A percentile compares a stretch with the other conserved stretches of the same genome.
phyloP scores from a whole-genome alignment of 2,329 filamentous ascomycete genomes.

The Fusarium oligoseptatum region DNA sequence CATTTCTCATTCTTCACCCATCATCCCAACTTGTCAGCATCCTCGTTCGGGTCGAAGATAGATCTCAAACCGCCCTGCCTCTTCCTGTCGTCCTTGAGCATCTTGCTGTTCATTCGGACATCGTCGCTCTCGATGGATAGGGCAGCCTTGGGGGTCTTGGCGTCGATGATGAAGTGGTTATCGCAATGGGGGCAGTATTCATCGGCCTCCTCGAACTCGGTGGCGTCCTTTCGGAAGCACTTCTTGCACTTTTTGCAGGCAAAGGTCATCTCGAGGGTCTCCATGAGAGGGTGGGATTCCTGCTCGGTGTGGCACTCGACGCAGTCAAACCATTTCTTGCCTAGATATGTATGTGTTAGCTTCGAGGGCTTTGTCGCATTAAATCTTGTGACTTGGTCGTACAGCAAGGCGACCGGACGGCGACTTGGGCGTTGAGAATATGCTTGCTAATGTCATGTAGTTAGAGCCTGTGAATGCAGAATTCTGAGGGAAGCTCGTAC shows the following conservation, averaged over 20 bases:
- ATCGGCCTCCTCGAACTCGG: slow-evolving; percentile 95
- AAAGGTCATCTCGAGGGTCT: slow-evolving; percentile 90
- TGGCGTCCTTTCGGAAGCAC: slow-evolving; percentile 93
- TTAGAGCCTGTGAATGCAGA: neutral
- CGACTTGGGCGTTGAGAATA: slow-evolving; percentile 96
- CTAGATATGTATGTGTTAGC: slow-evolving; percentile 57
- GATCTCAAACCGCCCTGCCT: slow-evolving; percentile 67
- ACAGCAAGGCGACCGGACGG: slow-evolving; percentile 97
- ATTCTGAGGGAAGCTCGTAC: slow-evolving; percentile 43
- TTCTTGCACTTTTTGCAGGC: slow-evolving; percentile 99
- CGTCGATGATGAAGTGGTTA: slow-evolving; percentile 97
- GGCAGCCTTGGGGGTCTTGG: slow-evolving; percentile 83
- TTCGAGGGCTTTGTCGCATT: neutral
- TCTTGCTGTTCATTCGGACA: slow-evolving; percentile 84
- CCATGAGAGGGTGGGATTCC: slow-evolving; percentile 80
- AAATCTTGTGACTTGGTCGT: slow-evolving; percentile 52
- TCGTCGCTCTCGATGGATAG: slow-evolving; percentile 94
- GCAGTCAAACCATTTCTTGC: slow-evolving; percentile 99
- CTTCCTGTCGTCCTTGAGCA: slow-evolving; percentile 92
- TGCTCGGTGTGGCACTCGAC: slow-evolving; percentile 91
- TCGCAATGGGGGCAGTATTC: slow-evolving; percentile 99
- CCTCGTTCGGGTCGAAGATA: slow-evolving; percentile 82
- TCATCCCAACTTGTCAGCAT: slow-evolving; percentile 82
- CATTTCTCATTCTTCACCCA: slow-evolving; percentile 39
- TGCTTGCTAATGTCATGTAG: slow-evolving; percentile 79